These are phyloP conservation scores for Globisporangium cederbergense DNA, from an alignment of 352 stramenopile genomes.

Conservation along the genomic window DNA sequence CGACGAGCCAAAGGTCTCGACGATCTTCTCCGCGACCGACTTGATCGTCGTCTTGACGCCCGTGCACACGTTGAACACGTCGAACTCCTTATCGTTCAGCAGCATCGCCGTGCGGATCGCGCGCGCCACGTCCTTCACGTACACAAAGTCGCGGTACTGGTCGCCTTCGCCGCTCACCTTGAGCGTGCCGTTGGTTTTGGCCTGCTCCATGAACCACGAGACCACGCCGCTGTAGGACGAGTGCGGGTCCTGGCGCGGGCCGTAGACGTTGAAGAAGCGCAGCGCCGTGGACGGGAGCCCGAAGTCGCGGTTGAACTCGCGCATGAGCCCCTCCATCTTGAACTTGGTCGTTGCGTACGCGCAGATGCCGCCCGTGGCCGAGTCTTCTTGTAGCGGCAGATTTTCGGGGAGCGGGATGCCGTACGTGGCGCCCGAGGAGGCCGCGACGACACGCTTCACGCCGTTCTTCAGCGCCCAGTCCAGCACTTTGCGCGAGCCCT, in stretches of 20 bases:
- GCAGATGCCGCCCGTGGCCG: slow-evolving; percentile 73
- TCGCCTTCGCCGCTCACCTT: slow-evolving; percentile 76
- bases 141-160: slow-evolving; percentile 86
- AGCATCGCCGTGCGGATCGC: slow-evolving; percentile 81
- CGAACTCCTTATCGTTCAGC: slow-evolving; percentile 57
- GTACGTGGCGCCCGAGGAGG: slow-evolving; percentile 78
- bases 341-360: slow-evolving; percentile 84
- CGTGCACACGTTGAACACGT: slow-evolving; percentile 86
- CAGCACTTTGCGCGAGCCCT: slow-evolving; percentile 77
- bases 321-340: slow-evolving; percentile 81
- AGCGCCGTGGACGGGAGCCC: slow-evolving; percentile 73
- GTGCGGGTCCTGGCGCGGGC: slow-evolving; percentile 74
- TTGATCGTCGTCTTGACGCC: slow-evolving; percentile 70
- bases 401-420: slow-evolving; percentile 60
- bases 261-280: slow-evolving; percentile 86
- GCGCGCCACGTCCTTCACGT: slow-evolving; percentile 80
- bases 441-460: slow-evolving; percentile 76
- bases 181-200: slow-evolving; percentile 76
- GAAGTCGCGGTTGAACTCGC: slow-evolving; percentile 61
- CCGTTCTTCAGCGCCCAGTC: slow-evolving; percentile 72
- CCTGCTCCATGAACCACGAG: slow-evolving; percentile 87
- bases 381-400: slow-evolving; percentile 68
- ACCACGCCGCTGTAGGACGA: slow-evolving; percentile 84
- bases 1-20: slow-evolving; percentile 65
- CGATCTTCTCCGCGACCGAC: slow-evolving; percentile 55